Conservation (phyloP, 2,329 filamentous ascomycete species). For the Diaporthe caulivora region DNA sequence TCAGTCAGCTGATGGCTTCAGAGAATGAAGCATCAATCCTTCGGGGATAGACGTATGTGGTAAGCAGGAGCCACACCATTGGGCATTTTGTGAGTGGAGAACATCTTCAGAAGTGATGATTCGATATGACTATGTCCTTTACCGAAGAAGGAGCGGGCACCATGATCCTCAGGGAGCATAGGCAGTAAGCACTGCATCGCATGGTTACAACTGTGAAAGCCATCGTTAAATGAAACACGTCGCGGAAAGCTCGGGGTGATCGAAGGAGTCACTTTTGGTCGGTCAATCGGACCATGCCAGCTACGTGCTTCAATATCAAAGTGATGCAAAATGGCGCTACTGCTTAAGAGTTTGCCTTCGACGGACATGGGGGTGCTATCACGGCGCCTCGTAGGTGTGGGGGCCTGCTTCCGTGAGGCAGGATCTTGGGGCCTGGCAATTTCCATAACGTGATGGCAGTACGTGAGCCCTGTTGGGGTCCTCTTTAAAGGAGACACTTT, state of each 20-base stretch:
- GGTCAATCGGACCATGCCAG: too few species aligned
- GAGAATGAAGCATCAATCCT: neutral
- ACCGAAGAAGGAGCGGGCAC: neutral
- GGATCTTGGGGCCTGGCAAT: neutral
- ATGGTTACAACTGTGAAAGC: neutral
- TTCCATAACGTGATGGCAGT: neutral
- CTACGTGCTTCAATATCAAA: neutral
- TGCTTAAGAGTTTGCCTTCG: neutral
- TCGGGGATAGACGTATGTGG: neutral
- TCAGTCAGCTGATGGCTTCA: neutral
- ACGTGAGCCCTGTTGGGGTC: accelerated
- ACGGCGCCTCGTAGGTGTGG: neutral
- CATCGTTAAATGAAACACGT: too few species aligned
- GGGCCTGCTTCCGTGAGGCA: neutral
- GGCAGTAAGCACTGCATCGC: neutral
- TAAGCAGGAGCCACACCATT: neutral
- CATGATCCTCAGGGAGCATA: neutral
- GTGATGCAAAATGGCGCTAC: neutral
- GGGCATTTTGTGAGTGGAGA: neutral
- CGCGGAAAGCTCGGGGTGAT: neutral
- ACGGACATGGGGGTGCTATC: neutral
- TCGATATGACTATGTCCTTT: neutral
- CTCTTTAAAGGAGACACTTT: neutral
- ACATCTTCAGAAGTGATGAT: neutral
- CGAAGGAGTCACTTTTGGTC: too few species aligned